Conservation (phyloP, 202 grass and related monocot species). For the Elaeis oleifera region DNA sequence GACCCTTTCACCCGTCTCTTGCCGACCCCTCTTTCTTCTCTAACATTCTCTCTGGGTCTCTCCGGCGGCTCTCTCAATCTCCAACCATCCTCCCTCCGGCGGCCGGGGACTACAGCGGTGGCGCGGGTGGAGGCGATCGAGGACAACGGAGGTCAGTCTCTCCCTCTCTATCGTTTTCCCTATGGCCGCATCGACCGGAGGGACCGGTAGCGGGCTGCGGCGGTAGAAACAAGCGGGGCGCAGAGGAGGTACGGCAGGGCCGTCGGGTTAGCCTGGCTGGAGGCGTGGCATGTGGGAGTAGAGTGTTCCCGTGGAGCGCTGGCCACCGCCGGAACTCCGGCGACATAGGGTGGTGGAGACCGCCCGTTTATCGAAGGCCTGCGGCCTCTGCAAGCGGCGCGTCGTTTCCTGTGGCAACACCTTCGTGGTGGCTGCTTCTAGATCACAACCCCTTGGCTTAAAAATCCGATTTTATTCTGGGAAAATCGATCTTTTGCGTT, state of each 20-base stretch:
- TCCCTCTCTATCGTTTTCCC: neutral
- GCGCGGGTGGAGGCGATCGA: too few species aligned
- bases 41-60: too few species aligned
- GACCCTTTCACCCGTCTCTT: too few species aligned
- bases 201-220: constrained; percentile 7
- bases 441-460: neutral
- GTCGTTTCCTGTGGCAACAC: constrained; percentile 67
- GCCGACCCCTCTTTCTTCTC: too few species aligned
- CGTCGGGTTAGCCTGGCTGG: constrained; percentile 29
- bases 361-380: constrained; percentile 61
- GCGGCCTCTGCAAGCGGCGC: constrained; percentile 79
- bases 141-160: neutral
- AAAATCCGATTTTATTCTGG: neutral
- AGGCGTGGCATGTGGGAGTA: constrained; percentile 16
- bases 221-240: neutral
- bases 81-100: too few species aligned
- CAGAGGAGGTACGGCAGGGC: constrained; percentile 1
- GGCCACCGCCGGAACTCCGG: constrained; percentile 33
- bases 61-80: too few species aligned
- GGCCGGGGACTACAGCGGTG: too few species aligned
- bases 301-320: constrained; percentile 3
- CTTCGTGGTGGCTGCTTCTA: constrained; percentile 52
- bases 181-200: constrained; percentile 11
- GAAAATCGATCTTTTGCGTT: neutral
- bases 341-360: constrained; percentile 37